These are phyloP conservation scores for Globisporangium lucens DNA, from an alignment of 352 stramenopile genomes.

Conservation along the genomic window DNA sequence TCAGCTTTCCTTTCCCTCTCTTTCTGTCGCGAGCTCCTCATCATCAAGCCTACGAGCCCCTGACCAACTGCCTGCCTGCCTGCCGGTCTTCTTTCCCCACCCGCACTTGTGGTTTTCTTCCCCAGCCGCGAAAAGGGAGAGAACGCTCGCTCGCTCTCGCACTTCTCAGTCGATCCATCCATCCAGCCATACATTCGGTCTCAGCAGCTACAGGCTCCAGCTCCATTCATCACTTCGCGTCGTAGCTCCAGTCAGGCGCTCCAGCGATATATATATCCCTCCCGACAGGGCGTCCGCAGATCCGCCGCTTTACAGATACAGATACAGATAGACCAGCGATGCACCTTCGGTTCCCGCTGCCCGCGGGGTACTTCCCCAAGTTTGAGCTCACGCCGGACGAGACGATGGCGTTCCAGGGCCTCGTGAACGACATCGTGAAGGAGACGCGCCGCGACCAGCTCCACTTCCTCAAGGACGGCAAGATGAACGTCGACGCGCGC, in stretches of 20 bases:
- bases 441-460: constrained; percentile 58
- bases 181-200: neutral
- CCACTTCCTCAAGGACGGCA: constrained; percentile 49
- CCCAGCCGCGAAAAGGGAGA: neutral
- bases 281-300: neutral
- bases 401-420: constrained; percentile 41
- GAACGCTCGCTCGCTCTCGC: neutral
- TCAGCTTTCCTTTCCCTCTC: neutral
- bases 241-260: neutral
- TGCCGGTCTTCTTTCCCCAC: neutral
- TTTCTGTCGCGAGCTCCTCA: too few relatives aligned
- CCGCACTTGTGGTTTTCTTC: neutral
- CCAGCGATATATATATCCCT: neutral
- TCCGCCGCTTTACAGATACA: constrained; percentile 5
- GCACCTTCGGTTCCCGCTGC: constrained; percentile 71
- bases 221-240: neutral
- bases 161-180: neutral
- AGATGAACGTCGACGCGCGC: constrained; percentile 53
- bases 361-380: constrained; percentile 64
- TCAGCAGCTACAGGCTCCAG: neutral
- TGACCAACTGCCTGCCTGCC: neutral
- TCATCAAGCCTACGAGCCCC: too few relatives aligned
- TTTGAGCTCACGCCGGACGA: constrained; percentile 63
- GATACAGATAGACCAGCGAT: constrained; percentile 27
- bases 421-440: constrained; percentile 64